These are phyloP conservation scores for Coccinonectria pachysandricola DNA, from an alignment of 2,329 filamentous ascomycete genomes.

Conservation along the genomic window DNA sequence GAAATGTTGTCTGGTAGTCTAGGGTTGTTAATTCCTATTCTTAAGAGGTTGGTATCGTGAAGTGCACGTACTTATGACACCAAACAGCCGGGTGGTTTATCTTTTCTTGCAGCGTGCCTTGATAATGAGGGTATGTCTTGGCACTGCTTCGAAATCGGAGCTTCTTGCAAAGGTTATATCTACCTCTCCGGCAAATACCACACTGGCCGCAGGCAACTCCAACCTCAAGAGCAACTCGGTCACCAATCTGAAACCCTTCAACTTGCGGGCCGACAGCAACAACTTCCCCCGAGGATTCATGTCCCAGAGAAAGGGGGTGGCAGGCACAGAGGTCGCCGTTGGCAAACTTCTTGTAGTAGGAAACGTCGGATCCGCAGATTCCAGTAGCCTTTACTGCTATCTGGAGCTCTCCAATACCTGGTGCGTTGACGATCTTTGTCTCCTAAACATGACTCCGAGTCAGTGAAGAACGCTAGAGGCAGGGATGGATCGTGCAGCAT, in stretches of 20 bases:
- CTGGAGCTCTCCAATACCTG: conserved; percentile 46
- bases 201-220: conserved; percentile 44
- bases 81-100: conserved; percentile 53
- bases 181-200: conserved; percentile 39
- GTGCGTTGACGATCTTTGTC: conserved; percentile 36
- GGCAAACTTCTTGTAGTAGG: conserved; percentile 63
- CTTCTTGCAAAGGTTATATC: conserved; percentile 52
- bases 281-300: conserved; percentile 51
- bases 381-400: conserved; percentile 55
- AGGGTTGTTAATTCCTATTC: conserved; percentile 3
- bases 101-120: conserved; percentile 51
- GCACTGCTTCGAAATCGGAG: conserved; percentile 53
- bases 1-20: conserved; percentile 50
- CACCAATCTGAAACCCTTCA: conserved; percentile 41
- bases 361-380: conserved; percentile 60
- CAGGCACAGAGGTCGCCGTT: conserved; percentile 60
- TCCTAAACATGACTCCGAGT: too few relatives aligned
- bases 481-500: too few relatives aligned
- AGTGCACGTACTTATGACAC: conserved; percentile 46
- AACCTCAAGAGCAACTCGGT: conserved; percentile 49
- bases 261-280: conserved; percentile 44
- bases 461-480: too few relatives aligned
- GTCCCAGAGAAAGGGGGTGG: conserved; percentile 53
- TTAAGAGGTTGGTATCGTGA: neutral
- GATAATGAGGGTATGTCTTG: conserved; percentile 53